Evolutionary conservation across 257 asterid species (phyloP), one percentile per base, ranked within the genome.

Genomic region (Solanum etuberosum): DNA sequence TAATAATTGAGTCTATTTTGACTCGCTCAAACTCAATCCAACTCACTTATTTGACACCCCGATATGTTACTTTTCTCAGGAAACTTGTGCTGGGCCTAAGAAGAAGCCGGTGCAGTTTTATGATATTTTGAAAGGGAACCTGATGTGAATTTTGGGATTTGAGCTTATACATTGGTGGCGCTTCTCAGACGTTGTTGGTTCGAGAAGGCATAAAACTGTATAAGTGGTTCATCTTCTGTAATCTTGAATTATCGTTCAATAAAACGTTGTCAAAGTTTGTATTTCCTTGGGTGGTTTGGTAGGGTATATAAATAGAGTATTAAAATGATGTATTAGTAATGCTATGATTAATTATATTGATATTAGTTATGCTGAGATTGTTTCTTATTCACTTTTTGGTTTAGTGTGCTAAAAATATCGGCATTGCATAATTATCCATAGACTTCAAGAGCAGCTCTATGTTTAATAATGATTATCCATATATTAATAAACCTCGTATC

Each of bases 101-200:
- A 95, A 93, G 90, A 94, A 93, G 91, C 98, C 99, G 0, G 12
- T 91, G 85, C 98, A 94, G 84, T 94, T 90, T 86, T 94, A 94
- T 86, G 96, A 95, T 90, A 89, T 95, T 12, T 87, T 97, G 88
- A 94, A 93, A 87, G 98, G 93, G 87, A 85, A 94, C 84, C 95
- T 86, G 37, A 25, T 40, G 63, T 48, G 18, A 32, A 32, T 32
- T 32, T 32, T 32, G 21, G 5, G 4, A 20, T 77, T 29, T 77
- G 61, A 76, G 9, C 31, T 38, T 23, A 40, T 15, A n/a, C 21
- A 76, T 2, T 74, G 54, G 48, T 37, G 57, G 4, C 4, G 18
- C 20, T 25, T 74, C 57, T 14, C 20, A 5, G 57, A n/a, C 29
- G 15, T 13, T 42, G 84, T 37, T 25, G 84, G 20, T 77, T 77